These are phyloP conservation scores for Pseudogymnoascus sp. DNA, from an alignment of 2,329 filamentous ascomycete species.

Conservation along the genomic window DNA sequence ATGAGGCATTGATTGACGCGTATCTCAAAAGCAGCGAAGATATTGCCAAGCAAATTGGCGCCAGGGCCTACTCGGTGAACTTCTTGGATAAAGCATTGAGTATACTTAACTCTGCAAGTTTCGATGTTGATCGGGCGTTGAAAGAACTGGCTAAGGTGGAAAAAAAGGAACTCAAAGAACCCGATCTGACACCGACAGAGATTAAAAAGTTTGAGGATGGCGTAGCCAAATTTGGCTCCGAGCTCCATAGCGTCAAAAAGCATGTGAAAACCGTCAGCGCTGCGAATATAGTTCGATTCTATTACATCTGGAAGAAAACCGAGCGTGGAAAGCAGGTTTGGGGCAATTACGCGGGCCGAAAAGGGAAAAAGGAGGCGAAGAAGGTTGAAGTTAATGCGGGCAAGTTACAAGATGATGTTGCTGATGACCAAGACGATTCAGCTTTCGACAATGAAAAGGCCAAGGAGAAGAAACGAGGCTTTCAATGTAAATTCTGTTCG, in stretches of 20 bases:
- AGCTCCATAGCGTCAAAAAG: constrained; percentile 72
- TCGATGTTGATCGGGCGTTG: constrained; percentile 62
- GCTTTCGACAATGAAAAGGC: constrained; percentile 88
- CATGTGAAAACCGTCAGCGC: constrained; percentile 78
- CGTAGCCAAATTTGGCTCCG: constrained; percentile 82
- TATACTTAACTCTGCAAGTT: constrained; percentile 62
- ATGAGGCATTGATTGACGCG: constrained; percentile 52
- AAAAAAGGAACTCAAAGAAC: constrained; percentile 71
- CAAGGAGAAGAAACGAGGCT: constrained; percentile 64
- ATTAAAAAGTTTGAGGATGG: constrained; percentile 87
- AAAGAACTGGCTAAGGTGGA: constrained; percentile 60
- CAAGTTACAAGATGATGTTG: constrained; percentile 85
- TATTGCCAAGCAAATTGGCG: constrained; percentile 60
- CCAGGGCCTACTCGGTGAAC: constrained; percentile 73
- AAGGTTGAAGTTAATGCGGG: constrained; percentile 60
- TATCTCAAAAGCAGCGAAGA: constrained; percentile 56
- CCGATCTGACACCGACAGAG: constrained; percentile 67
- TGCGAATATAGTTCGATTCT: constrained; percentile 78
- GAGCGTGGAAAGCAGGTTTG: constrained; percentile 77
- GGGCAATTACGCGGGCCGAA: constrained; percentile 79
- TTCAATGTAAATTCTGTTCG: constrained; percentile 89
- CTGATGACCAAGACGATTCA: constrained; percentile 87
- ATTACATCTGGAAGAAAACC: constrained; percentile 98
- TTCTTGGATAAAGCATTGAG: constrained; percentile 76
- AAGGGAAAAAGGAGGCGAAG: constrained; percentile 80